These are phyloP conservation scores for Populus nigra DNA, from an alignment of 345 rosid genomes.

Conservation along the genomic window DNA sequence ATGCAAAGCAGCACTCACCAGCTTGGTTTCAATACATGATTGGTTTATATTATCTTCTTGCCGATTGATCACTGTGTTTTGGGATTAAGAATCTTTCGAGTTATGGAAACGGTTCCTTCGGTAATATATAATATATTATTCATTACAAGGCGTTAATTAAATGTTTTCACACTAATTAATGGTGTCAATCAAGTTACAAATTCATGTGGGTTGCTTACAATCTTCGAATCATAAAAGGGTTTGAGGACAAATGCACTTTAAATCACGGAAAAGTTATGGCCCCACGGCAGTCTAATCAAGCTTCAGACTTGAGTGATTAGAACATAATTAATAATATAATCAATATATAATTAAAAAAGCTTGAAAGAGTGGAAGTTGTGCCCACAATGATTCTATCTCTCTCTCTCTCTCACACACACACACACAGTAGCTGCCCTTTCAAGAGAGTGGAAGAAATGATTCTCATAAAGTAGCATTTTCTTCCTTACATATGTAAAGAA, in stretches of 20 bases:
- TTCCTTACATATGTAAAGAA: neutral
- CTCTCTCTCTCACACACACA: too few relatives aligned
- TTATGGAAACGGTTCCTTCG: neutral
- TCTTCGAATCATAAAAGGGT: conserved; percentile 16
- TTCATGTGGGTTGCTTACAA: neutral
- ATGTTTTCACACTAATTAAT: too few relatives aligned
- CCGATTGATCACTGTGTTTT: neutral
- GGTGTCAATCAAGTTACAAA: too few relatives aligned
- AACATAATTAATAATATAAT: neutral
- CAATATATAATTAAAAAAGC: neutral
- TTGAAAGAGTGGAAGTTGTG: conserved; percentile 26
- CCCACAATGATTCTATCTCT: conserved; percentile 40
- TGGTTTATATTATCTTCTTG: conserved; percentile 10
- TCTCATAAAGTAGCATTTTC: neutral
- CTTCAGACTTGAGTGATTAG: conserved; percentile 18
- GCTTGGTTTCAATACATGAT: neutral
- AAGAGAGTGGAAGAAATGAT: conserved; percentile 7
- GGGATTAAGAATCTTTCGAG: conserved; percentile 18
- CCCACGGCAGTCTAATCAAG: conserved; percentile 46
- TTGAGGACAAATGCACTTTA: conserved; percentile 27
- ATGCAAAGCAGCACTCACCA: neutral
- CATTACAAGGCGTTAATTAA: neutral
- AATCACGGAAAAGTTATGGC: conserved; percentile 35
- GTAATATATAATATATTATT: too few relatives aligned
- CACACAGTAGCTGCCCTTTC: neutral